Conservation (phyloP, 192 early-diverging fungal genomes). For the Neocallimastix lanati region DNA sequence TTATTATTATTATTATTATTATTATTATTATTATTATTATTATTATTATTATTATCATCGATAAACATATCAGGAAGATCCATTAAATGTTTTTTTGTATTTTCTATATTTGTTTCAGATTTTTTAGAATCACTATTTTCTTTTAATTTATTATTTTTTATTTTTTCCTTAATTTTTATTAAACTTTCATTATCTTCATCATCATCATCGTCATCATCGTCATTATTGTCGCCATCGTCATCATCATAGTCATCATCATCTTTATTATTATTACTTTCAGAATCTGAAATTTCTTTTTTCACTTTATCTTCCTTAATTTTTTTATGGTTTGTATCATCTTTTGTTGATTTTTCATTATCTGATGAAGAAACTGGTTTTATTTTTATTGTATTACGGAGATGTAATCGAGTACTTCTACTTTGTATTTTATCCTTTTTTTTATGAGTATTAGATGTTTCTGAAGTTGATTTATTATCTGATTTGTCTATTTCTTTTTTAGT, state of each 20-base stretch:
- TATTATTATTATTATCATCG: no score
- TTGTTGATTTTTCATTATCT: background rate
- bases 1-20: no score
- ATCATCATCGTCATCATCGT: background rate
- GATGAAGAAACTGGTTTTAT: background rate
- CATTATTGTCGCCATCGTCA: background rate
- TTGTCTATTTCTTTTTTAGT: background rate
- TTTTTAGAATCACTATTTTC: background rate
- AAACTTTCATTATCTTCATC: background rate
- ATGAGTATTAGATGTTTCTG: background rate
- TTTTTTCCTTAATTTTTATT: background rate
- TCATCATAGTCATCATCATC: background rate
- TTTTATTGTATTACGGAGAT: background rate
- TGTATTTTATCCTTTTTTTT: background rate
- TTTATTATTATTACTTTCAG: background rate
- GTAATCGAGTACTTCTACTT: background rate
- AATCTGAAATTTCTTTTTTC: background rate
- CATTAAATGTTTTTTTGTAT: no score
- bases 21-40: no score
- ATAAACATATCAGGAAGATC: no score
- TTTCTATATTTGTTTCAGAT: no score
- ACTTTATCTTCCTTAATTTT: background rate
- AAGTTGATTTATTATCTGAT: background rate
- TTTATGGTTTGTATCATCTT: background rate
- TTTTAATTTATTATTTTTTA: background rate